Conservation (phyloP, 768 basidiomycete species). For the Agrocybe praecox region DNA sequence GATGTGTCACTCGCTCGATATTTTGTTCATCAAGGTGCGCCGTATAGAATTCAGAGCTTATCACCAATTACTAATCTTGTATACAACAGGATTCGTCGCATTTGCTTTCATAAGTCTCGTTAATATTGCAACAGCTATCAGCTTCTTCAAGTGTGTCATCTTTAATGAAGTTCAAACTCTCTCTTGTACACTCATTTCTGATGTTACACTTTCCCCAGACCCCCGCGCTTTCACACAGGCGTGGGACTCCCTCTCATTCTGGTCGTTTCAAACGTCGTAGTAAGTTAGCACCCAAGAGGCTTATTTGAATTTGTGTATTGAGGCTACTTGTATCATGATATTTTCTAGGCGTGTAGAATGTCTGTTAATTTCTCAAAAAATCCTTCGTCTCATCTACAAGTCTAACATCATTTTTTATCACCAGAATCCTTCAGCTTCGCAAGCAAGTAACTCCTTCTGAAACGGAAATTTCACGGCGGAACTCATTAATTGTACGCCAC, state of each 20-base stretch:
- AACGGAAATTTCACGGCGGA: constrained; percentile 27
- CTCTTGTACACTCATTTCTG: neutral
- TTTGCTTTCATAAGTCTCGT: constrained; percentile 31
- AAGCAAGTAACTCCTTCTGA: constrained; percentile 32
- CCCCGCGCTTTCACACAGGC: constrained; percentile 28
- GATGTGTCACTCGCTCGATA: constrained; percentile 33
- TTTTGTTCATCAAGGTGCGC: constrained; percentile 37
- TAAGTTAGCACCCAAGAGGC: constrained; percentile 14
- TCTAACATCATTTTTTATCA: neutral
- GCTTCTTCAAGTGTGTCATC: constrained; percentile 32
- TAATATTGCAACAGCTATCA: constrained; percentile 26
- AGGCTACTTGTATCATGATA: neutral
- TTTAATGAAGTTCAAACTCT: neutral
- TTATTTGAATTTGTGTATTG: neutral
- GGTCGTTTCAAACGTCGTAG: constrained; percentile 36
- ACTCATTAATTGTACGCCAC: constrained; percentile 28
- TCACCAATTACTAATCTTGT: neutral
- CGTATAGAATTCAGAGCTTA: neutral
- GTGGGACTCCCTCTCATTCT: constrained; percentile 38
- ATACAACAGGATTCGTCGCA: constrained; percentile 26
- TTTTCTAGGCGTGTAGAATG: constrained; percentile 5
- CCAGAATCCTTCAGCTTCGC: constrained; percentile 40
- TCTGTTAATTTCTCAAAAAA: neutral
- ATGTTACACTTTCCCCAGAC: constrained; percentile 19
- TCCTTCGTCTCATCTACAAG: neutral